Evolutionary conservation across 1,284 basidiomycete genomes (phyloP), one percentile per base, ranked within the genome.

Genomic region (Malassezia restricta): DNA sequence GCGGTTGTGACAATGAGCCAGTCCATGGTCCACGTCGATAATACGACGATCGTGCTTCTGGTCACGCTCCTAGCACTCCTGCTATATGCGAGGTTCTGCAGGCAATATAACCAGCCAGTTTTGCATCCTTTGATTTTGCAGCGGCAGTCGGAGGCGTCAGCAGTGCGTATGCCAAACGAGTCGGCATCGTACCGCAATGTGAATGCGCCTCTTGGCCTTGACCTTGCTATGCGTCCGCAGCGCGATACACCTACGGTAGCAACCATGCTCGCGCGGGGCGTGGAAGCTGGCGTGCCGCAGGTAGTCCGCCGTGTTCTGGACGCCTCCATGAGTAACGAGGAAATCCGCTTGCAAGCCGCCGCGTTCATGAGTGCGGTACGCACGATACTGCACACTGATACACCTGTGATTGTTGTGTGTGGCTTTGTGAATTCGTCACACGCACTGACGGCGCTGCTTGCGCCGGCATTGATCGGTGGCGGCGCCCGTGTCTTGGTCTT

Each of bases 101-200:
- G 39, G 43, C 37, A 54, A 8, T 29, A 20, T 3, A 35, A 66
- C 38, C 63, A 63, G 44, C 70, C 70, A 3, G 49, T 63, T 40
- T 60, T 71, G 38, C 68, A 73, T 52, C 70, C 68, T 5, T 61
- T 73, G 40, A 68, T 73, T 51, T 59, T 73, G 40, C 54, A 61
- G 1, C 54, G 63, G 5, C 70, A 73, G 47, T 61, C 70, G 8
- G 68, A 73, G 29, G 64, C 64, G 46, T 66, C 70, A 4, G 54
- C 60, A 6, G 63, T 66, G 2, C 61, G 62, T 3, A 53, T 62
- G 30, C 58, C 57, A 11, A 46, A 45, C 32, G 62, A 73, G 47
- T 73, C 70, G 14, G 56, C 70, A 32, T 58, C 65, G 39, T 73
- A 68, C 46, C 61, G 70, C 42, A 73, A 70, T 40, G 61, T 66